phyloP scores from a whole-genome alignment of 192 early-diverging fungal species.

The Podila minutissima region DNA sequence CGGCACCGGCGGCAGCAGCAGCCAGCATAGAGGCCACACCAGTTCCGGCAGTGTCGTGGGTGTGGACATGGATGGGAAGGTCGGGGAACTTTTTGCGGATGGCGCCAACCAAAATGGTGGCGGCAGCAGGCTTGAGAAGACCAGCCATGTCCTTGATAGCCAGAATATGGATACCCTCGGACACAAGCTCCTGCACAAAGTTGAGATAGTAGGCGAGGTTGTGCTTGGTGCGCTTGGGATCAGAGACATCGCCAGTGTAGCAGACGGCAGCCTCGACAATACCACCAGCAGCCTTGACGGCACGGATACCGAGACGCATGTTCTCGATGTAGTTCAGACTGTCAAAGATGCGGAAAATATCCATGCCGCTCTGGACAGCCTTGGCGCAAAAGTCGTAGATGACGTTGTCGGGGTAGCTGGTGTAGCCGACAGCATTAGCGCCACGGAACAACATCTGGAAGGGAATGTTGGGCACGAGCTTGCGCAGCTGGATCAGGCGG shows the following conservation, averaged over 20 bases:
- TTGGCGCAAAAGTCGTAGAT: slow-evolving; percentile 96
- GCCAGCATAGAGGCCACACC: slow-evolving; percentile 97
- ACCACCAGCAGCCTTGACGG: slow-evolving; percentile 93
- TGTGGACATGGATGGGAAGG: slow-evolving; percentile 95
- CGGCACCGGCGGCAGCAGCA: slow-evolving; percentile 90
- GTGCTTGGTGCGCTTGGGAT: slow-evolving; percentile 85
- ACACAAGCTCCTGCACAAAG: slow-evolving; percentile 87
- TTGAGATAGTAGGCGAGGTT: slow-evolving; percentile 93
- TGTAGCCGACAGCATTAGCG: slow-evolving; percentile 98
- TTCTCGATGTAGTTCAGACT: slow-evolving; percentile 98
- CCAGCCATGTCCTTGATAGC: slow-evolving; percentile 98
- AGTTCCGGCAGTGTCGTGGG: slow-evolving; percentile 97
- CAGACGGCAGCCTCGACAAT: slow-evolving; percentile 92
- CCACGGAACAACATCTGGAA: slow-evolving; percentile 99
- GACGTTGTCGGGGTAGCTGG: slow-evolving; percentile 97
- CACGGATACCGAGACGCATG: slow-evolving; percentile 92
- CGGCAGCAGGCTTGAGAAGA: slow-evolving; percentile 91
- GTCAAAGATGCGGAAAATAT: slow-evolving; percentile 98
- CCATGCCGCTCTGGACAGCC: slow-evolving; percentile 89
- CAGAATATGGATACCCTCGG: slow-evolving; percentile 92
- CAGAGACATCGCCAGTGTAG: slow-evolving; percentile 95
- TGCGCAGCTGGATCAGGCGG: slow-evolving; percentile 83
- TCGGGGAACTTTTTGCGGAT: slow-evolving; percentile 89
- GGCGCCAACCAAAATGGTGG: slow-evolving; percentile 85
- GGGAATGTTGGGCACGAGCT: slow-evolving; percentile 93